Percentiles rank a stretch among this genome's conserved stretches.
Evolutionary conservation across 768 basidiomycete genomes (phyloP).

Genomic region (Macrolepiota fuliginosa): DNA sequence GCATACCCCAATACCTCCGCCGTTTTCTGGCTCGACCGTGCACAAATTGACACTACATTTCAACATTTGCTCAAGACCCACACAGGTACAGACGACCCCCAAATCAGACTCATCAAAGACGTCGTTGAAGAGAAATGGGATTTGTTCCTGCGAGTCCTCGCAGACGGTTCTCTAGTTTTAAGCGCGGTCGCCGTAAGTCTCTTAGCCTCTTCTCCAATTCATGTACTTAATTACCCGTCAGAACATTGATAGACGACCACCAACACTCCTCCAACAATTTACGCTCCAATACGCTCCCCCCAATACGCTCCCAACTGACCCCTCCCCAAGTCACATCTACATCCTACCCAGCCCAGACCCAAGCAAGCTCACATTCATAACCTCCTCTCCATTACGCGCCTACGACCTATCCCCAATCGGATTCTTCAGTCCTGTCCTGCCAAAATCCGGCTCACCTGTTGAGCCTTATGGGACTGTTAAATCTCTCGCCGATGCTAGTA

Average conservation of each 20-base stretch:
- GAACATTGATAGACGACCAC: slow-evolving; percentile 90
- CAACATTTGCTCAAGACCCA: slow-evolving; percentile 35
- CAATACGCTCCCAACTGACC: slow-evolving; percentile 57
- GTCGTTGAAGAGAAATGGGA: slow-evolving; percentile 76
- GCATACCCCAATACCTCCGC: slow-evolving; percentile 39
- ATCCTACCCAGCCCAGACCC: slow-evolving; percentile 47
- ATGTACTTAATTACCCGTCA: slow-evolving; percentile 26
- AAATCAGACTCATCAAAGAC: slow-evolving; percentile 50
- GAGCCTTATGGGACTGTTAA: not conserved
- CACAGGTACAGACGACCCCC: slow-evolving; percentile 41
- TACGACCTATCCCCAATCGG: slow-evolving; percentile 55
- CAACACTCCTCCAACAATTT: slow-evolving; percentile 76
- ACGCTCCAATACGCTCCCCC: slow-evolving; percentile 57
- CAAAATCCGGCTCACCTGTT: not conserved
- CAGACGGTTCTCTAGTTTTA: slow-evolving; percentile 71
- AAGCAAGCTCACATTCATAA: slow-evolving; percentile 53
- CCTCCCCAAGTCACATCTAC: slow-evolving; percentile 49
- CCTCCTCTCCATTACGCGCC: slow-evolving; percentile 63
- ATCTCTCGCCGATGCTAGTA: not conserved
- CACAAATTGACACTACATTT: slow-evolving; percentile 50
- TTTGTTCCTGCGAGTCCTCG: slow-evolving; percentile 68
- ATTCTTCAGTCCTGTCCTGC: slow-evolving; percentile 47
- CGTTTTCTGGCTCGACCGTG: slow-evolving; percentile 71
- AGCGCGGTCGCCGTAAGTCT: slow-evolving; percentile 69
- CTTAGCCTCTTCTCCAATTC: not conserved